Percentiles rank a stretch among this genome's conserved stretches.
phyloP scores from a whole-genome alignment of 352 stramenopile species.

The Pythium dissimile region DNA sequence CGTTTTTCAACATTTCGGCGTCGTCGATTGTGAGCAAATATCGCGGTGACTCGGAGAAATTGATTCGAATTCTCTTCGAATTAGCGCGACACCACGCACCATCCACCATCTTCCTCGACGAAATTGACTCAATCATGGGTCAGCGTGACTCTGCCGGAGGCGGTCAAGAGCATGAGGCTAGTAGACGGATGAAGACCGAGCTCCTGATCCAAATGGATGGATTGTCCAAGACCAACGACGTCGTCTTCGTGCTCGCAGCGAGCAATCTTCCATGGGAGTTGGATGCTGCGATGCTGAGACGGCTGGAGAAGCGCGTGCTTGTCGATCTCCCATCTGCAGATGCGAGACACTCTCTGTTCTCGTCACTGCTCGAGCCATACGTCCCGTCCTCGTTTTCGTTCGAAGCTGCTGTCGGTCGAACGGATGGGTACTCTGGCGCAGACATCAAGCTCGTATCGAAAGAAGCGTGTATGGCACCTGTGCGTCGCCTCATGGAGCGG shows the following conservation, averaged over 20 bases:
- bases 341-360: slow-evolving; percentile 53
- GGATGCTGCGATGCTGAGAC: slow-evolving; percentile 74
- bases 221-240: slow-evolving; percentile 70
- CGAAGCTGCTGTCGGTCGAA: slow-evolving; percentile 41
- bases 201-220: slow-evolving; percentile 87
- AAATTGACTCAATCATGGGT: slow-evolving; percentile 89
- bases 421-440: slow-evolving; percentile 75
- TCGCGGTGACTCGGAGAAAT: slow-evolving; percentile 79
- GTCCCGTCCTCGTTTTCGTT: slow-evolving; percentile 47
- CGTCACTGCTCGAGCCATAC: slow-evolving; percentile 59
- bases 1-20: slow-evolving; percentile 87
- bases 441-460: slow-evolving; percentile 87
- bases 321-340: slow-evolving; percentile 68
- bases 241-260: slow-evolving; percentile 79
- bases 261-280: slow-evolving; percentile 85
- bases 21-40: slow-evolving; percentile 89
- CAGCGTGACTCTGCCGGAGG: slow-evolving; percentile 70
- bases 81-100: slow-evolving; percentile 75
- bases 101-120: slow-evolving; percentile 85
- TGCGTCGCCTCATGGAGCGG: slow-evolving; percentile 63
- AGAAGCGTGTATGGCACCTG: slow-evolving; percentile 80
- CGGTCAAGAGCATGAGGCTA: slow-evolving; percentile 82
- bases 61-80: slow-evolving; percentile 86
- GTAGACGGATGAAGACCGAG: slow-evolving; percentile 85
- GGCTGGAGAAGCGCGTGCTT: slow-evolving; percentile 81